Evolutionary conservation across 352 stramenopile genomes (phyloP).

Genomic region (Phytopythium kandeliae): DNA sequence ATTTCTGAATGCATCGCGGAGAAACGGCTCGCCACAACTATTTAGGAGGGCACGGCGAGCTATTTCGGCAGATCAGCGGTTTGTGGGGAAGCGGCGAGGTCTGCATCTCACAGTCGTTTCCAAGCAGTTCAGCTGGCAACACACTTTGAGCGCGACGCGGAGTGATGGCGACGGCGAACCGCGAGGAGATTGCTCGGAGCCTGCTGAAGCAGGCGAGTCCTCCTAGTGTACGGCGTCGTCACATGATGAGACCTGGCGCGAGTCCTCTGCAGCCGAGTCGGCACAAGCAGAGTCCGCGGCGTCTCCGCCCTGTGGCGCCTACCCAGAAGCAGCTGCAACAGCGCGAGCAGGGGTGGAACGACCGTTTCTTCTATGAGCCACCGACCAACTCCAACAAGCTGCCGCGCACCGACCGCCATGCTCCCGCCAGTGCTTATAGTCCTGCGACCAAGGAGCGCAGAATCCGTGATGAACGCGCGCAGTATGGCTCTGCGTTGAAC

Average conservation of each 20-base stretch:
- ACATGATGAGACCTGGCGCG: conserved; percentile 13
- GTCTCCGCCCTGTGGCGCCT: conserved; percentile 32
- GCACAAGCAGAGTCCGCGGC: conserved; percentile 22
- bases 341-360: conserved; percentile 70
- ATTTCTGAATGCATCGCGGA: not conserved
- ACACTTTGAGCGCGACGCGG: not conserved
- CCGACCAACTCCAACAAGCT: conserved; percentile 44
- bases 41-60: not conserved
- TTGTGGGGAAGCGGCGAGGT: too few relatives aligned
- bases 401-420: conserved; percentile 16
- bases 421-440: conserved; percentile 15
- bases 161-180: conserved; percentile 37
- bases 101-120: not conserved
- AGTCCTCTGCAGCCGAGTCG: conserved; percentile 11
- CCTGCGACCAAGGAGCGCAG: conserved; percentile 36
- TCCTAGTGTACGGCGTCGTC: not conserved
- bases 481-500: conserved; percentile 33
- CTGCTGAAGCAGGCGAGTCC: conserved; percentile 23
- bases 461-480: conserved; percentile 42
- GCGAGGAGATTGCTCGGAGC: conserved; percentile 42
- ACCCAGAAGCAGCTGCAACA: conserved; percentile 47
- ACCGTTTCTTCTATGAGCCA: conserved; percentile 57
- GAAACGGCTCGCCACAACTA: not conserved
- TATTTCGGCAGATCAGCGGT: not conserved
- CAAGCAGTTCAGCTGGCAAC: too few relatives aligned